phyloP scores from a whole-genome alignment of 805 yeast species.

The Ogataea polymorpha region DNA sequence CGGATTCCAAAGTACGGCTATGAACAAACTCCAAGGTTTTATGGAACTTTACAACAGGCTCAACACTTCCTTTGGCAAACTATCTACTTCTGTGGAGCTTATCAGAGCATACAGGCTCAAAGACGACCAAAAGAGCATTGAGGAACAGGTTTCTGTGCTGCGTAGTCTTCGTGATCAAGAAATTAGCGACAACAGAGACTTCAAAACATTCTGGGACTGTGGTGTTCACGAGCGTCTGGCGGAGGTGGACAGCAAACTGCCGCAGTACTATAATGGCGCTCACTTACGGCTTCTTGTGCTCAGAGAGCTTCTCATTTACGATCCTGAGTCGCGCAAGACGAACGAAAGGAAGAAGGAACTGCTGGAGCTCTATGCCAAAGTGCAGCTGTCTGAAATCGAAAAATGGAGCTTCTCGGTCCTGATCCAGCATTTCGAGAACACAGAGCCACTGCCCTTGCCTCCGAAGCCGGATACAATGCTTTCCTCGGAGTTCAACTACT shows the following conservation, averaged over 20 bases:
- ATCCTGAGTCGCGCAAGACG: constrained; percentile 26
- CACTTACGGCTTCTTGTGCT: constrained; percentile 36
- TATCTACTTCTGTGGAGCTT: constrained; percentile 35
- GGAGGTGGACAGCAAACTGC: constrained; percentile 19
- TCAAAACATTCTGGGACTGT: constrained; percentile 49
- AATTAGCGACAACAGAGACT: constrained; percentile 59
- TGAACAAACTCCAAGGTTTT: constrained; percentile 66
- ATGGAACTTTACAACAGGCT: constrained; percentile 56
- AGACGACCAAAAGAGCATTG: constrained; percentile 19
- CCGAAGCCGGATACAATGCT: constrained; percentile 16
- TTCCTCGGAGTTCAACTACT: constrained; percentile 22
- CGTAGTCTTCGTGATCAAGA: constrained; percentile 24
- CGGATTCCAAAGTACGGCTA: constrained; percentile 58
- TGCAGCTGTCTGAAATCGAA: constrained; percentile 36
- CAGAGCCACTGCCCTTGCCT: constrained; percentile 6
- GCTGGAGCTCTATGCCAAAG: constrained; percentile 5
- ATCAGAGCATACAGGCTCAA: constrained; percentile 34
- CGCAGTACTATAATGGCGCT: constrained; percentile 25
- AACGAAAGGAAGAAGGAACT: constrained; percentile 21
- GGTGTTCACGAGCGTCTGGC: constrained; percentile 36
- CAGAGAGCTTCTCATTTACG: constrained; percentile 40
- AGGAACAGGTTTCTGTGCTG: constrained; percentile 15
- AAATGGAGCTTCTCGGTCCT: constrained; percentile 32
- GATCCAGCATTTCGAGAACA: constrained; percentile 9
- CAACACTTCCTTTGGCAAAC: constrained; percentile 46